Base-by-base conservation (phyloP, 2,329 filamentous ascomycete species). In the Colletotrichum sp. region DNA sequence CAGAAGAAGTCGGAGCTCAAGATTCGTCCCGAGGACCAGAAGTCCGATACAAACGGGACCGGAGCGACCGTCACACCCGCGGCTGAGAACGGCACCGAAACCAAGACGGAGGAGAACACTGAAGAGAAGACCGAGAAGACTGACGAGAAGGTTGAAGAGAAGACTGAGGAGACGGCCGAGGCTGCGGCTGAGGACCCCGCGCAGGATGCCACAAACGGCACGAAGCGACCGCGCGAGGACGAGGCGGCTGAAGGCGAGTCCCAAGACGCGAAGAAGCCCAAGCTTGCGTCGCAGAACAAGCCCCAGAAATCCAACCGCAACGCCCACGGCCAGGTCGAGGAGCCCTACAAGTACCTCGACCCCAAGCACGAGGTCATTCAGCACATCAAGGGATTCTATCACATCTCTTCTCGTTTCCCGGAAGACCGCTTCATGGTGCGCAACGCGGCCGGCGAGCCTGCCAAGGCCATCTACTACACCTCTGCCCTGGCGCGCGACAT, bases 401-500 rank as follows among this genome's bases (percentile, higher is more conserved):
- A 94, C 69, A 89, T 99, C 77, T 96, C 95, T 0, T 84, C 92
- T 0, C 93, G 94, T 64, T 99, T 99, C 88, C 97, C 97, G 0
- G 90, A 93, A 26, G 95, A 98, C 84, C 93, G 96, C 72, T 99
- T 97, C 88, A 95, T 99, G 93, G 97, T 99, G 68, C 95, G 97
- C 81, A 99, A 99, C 86, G 95, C 95, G 30, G 90, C 93, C 77
- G 97, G 96, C 64, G 92, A 95, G 82, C 95, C 96, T 0, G 93
- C 95, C 68, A 98, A 98, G 88, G 97, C 96, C 32, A 96, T 99
- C 80, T 99, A 99, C 90, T 99, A 99, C 88, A 98, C 96, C 13
- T 96, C 94, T 44, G 91, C 92, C 6, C 90, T 99, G 15, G 94
- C 95, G 26, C 94, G 96, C 36, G 94, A 96, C 78, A 97, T 99